phyloP scores from a whole-genome alignment of 257 asterid genomes.

The Plantago major region DNA sequence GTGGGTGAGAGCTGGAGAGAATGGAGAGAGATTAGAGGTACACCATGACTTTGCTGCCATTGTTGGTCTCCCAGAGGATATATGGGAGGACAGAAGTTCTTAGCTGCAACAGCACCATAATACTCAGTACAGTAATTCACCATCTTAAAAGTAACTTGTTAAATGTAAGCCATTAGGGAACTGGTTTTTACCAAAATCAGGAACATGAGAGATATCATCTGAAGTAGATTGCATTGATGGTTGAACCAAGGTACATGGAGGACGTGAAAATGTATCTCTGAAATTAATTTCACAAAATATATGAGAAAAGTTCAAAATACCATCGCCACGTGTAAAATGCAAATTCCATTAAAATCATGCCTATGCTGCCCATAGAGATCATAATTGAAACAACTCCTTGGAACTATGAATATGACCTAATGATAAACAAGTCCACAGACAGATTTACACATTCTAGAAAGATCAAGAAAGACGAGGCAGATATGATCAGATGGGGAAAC shows the following conservation, averaged over 20 bases:
- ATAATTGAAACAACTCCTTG: slow-evolving; percentile 6
- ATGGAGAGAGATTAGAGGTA: slow-evolving; percentile 71
- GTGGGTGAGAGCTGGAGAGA: slow-evolving; percentile 82
- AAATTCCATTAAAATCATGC: slow-evolving; percentile 1
- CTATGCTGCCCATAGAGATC: slow-evolving; percentile 6
- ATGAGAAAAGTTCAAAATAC: slow-evolving; percentile 15
- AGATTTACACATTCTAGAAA: not conserved
- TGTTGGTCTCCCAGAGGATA: slow-evolving; percentile 80
- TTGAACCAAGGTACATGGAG: slow-evolving; percentile 91
- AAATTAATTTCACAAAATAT: slow-evolving; percentile 26
- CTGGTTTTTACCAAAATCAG: slow-evolving; percentile 66
- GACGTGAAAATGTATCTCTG: slow-evolving; percentile 95
- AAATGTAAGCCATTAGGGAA: slow-evolving; percentile 19
- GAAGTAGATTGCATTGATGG: slow-evolving; percentile 68
- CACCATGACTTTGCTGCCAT: slow-evolving; percentile 51
- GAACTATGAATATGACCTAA: slow-evolving; percentile 10
- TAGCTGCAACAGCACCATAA: slow-evolving; percentile 44
- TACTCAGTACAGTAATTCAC: slow-evolving; percentile 13
- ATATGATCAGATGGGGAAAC: slow-evolving; percentile 8
- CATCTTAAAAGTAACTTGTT: slow-evolving; percentile 20
- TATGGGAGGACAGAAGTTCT: slow-evolving; percentile 81
- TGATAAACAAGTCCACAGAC: not conserved
- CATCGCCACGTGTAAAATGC: slow-evolving; percentile 6
- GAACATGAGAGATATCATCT: slow-evolving; percentile 42
- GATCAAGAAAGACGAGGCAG: not conserved